These are phyloP conservation scores for Umbelopsis ramanniana DNA, from an alignment of 192 early-diverging fungal genomes.

Conservation along the genomic window DNA sequence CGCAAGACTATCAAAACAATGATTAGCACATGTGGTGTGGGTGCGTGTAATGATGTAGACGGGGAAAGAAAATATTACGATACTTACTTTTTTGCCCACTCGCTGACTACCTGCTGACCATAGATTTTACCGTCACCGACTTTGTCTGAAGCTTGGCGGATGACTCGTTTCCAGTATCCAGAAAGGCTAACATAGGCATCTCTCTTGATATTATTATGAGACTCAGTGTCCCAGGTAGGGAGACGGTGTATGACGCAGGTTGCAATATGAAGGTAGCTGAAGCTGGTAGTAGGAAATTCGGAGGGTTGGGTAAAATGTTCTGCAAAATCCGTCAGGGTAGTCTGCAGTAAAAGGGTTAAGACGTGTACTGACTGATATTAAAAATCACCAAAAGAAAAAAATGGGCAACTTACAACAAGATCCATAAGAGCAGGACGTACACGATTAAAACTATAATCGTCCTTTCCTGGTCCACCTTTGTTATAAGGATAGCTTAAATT, in stretches of 20 bases:
- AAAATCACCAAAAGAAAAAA: too few relatives aligned
- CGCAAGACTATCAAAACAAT: conserved; percentile 47
- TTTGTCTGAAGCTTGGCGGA: conserved; percentile 72
- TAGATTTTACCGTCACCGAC: conserved; percentile 85
- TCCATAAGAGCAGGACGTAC: conserved; percentile 77
- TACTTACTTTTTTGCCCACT: conserved; percentile 80
- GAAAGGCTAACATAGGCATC: conserved; percentile 73
- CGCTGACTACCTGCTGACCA: conserved; percentile 76
- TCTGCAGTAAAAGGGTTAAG: conserved; percentile 43
- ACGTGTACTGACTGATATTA: conserved; percentile 21
- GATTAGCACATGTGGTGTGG: neutral
- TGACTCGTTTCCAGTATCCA: conserved; percentile 78
- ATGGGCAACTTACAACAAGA: conserved; percentile 60
- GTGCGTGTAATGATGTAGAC: neutral
- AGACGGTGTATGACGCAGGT: conserved; percentile 74
- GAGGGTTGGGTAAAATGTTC: conserved; percentile 74
- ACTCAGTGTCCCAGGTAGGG: conserved; percentile 73
- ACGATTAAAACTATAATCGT: conserved; percentile 89
- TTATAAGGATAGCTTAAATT: conserved; percentile 84
- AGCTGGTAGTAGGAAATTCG: conserved; percentile 76
- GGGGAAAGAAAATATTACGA: neutral
- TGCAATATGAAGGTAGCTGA: conserved; percentile 80
- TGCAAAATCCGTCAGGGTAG: conserved; percentile 69
- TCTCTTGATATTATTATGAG: conserved; percentile 67
- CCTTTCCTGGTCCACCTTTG: conserved; percentile 70